Evolutionary conservation across 2,329 filamentous ascomycete species (phyloP).

Genomic region (Amesomyces nigricolor): DNA sequence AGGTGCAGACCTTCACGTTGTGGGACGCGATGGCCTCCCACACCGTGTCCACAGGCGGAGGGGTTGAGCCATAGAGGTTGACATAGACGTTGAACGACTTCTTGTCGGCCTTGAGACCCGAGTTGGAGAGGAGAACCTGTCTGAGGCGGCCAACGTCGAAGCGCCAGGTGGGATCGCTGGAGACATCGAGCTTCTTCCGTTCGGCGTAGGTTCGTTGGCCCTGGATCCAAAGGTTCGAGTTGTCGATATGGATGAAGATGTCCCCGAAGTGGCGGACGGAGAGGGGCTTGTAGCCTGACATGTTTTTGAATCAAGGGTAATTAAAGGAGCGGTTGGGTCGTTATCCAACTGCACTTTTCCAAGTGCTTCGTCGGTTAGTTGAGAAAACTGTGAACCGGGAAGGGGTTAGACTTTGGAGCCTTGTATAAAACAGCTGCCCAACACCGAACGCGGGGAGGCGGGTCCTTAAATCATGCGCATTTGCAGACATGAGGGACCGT

Average conservation of each 20-base stretch:
- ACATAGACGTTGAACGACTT: background rate
- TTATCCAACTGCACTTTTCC: background rate
- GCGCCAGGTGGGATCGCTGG: slow-evolving; percentile 9
- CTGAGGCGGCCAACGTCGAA: slow-evolving; percentile 9
- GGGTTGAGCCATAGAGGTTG: slow-evolving; percentile 11
- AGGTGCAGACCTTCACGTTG: slow-evolving; percentile 6
- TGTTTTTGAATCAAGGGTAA: background rate
- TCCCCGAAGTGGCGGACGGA: background rate
- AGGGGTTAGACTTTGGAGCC: no score
- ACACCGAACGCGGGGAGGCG: no score
- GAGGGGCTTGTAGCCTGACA: background rate
- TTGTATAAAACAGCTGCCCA: no score
- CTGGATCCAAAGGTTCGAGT: slow-evolving; percentile 15
- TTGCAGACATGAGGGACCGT: no score
- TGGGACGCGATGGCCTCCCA: slow-evolving; percentile 7
- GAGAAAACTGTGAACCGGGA: no score
- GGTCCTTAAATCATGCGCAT: no score
- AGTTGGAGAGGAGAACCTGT: background rate
- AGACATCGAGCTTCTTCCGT: background rate
- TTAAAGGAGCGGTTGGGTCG: background rate
- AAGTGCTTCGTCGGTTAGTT: no score
- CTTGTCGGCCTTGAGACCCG: background rate
- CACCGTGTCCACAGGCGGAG: slow-evolving; percentile 11
- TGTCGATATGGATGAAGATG: slow-evolving; percentile 15
- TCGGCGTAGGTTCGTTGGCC: slow-evolving; percentile 11